A percentile compares a stretch with the other conserved stretches of the same genome.
These are phyloP conservation scores for Salicornia ramosissima DNA, from an alignment of 148 eudicot genomes.

Conservation along the genomic window DNA sequence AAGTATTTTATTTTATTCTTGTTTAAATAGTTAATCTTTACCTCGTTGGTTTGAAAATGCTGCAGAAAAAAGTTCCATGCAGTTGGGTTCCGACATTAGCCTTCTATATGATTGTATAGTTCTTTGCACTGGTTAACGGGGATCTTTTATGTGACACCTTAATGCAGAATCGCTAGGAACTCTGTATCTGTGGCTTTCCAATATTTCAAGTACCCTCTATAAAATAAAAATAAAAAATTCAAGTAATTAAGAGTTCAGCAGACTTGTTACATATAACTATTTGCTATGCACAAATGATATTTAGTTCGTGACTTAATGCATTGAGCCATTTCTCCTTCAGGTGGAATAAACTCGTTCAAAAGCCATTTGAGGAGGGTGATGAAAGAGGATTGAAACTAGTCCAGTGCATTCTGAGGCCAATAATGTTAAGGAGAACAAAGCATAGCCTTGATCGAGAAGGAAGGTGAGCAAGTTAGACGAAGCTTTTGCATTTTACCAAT, in stretches of 20 bases:
- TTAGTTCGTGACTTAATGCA: conserved; percentile 3
- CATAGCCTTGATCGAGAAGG: conserved; percentile 76
- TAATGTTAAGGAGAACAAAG: conserved; percentile 96
- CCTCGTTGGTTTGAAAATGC: too few species aligned
- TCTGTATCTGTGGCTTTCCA: background rate
- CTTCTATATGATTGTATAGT: background rate
- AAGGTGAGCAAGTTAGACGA: conserved; percentile 44
- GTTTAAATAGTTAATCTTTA: background rate
- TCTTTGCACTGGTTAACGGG: background rate
- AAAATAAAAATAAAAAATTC: background rate
- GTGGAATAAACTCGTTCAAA: conserved; percentile 97
- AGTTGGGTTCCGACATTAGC: background rate
- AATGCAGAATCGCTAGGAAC: background rate
- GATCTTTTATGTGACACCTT: background rate
- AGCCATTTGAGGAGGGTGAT: conserved; percentile 96
- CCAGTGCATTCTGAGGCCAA: conserved; percentile 76
- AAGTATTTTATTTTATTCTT: background rate
- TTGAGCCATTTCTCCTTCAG: conserved; percentile 27
- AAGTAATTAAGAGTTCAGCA: background rate
- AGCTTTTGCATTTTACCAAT: background rate
- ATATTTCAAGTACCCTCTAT: background rate
- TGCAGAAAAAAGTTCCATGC: background rate
- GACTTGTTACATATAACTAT: background rate
- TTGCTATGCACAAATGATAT: background rate
- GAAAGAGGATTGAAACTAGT: conserved; percentile 91